phyloP scores from a whole-genome alignment of 352 stramenopile genomes.

The Phytophthora foliorum region DNA sequence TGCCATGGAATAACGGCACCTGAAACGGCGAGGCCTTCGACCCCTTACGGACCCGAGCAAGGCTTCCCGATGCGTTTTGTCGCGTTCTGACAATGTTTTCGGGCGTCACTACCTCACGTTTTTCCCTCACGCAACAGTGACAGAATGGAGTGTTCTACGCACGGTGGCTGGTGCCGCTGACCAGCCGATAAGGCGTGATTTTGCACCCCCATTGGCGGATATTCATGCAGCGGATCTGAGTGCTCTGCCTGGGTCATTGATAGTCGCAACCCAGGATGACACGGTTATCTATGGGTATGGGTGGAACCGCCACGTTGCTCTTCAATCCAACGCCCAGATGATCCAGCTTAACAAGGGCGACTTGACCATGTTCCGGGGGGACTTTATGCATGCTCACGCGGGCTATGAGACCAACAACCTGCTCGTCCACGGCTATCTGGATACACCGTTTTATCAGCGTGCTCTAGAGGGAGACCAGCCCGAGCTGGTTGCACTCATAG shows the following conservation, averaged over 20 bases:
- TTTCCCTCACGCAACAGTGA: neutral
- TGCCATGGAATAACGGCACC: neutral
- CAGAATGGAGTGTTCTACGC: neutral
- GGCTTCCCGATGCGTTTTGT: neutral
- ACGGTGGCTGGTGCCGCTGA: neutral
- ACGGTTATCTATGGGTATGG: neutral
- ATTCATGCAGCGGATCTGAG: too few relatives aligned
- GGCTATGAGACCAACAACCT: slow-evolving; percentile 2
- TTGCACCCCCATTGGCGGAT: neutral
- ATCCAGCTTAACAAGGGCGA: neutral
- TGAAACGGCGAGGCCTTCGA: neutral
- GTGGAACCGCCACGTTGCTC: neutral
- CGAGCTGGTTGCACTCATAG: neutral
- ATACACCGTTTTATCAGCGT: neutral
- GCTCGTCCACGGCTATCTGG: neutral
- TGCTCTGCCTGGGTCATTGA: neutral
- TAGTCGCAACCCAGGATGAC: neutral
- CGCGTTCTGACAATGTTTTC: neutral
- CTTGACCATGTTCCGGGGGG: neutral
- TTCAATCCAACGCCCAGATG: neutral
- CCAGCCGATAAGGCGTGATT: neutral
- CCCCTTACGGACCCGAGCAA: neutral
- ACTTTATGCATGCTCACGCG: neutral
- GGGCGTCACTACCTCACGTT: neutral
- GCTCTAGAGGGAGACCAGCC: neutral